Percentiles rank a stretch among this genome's conserved stretches.
Conservation (phyloP, 257 asterid genomes). For the Craterostigma plantagineum region DNA sequence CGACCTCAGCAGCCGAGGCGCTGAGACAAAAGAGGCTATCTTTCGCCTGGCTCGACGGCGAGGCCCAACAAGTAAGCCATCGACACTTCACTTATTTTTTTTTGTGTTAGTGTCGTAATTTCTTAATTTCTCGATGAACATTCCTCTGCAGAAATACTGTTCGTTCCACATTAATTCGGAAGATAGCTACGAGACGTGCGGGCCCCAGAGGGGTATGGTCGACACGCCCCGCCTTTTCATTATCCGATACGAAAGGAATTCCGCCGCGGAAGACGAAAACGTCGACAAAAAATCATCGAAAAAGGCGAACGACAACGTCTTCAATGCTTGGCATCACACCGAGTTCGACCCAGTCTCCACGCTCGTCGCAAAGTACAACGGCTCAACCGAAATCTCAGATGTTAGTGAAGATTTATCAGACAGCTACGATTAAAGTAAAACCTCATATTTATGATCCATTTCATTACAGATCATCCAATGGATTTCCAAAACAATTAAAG, state of each 20-base stretch:
- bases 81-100: slow-evolving; percentile 4
- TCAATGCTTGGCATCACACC: slow-evolving; percentile 35
- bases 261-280: slow-evolving; percentile 13
- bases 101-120: slow-evolving; percentile 5
- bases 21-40: slow-evolving; percentile 59
- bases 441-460: slow-evolving; percentile 1
- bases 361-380: slow-evolving; percentile 86
- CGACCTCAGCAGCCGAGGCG: slow-evolving; percentile 43
- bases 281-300: slow-evolving; percentile 17
- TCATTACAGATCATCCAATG: slow-evolving; percentile 52
- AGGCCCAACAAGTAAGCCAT: slow-evolving; percentile 58
- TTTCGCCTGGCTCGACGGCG: slow-evolving; percentile 96
- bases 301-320: slow-evolving; percentile 25
- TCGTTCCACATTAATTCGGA: slow-evolving; percentile 83
- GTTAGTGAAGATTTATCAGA: slow-evolving; percentile 15
- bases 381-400: slow-evolving; percentile 59
- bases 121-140: slow-evolving; percentile 6
- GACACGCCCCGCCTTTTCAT: slow-evolving; percentile 55
- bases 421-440: background rate
- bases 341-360: slow-evolving; percentile 77
- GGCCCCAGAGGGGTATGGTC: slow-evolving; percentile 53
- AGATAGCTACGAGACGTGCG: slow-evolving; percentile 79
- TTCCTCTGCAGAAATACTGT: slow-evolving; percentile 54
- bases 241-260: slow-evolving; percentile 66
- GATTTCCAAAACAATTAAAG: slow-evolving; percentile 68